phyloP scores from a whole-genome alignment of 805 yeast genomes.

The Teunomyces panamensis region DNA sequence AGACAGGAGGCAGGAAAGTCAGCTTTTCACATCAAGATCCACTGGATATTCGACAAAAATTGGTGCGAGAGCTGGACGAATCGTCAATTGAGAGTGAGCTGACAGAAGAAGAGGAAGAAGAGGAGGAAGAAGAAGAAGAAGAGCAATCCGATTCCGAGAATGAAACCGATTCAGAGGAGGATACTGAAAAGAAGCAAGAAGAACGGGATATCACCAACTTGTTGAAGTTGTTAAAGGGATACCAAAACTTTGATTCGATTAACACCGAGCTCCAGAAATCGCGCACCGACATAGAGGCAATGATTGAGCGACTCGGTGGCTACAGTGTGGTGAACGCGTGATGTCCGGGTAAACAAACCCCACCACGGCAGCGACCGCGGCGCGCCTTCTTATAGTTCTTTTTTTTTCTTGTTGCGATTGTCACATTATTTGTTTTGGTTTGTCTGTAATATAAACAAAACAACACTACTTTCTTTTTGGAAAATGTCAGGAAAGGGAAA shows the following conservation, averaged over 20 bases:
- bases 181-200: conserved; percentile 10
- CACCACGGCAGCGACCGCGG: background rate
- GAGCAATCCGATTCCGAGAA: conserved; percentile 14
- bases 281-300: conserved; percentile 50
- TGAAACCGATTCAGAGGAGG: conserved; percentile 15
- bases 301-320: conserved; percentile 37
- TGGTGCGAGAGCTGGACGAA: conserved; percentile 2
- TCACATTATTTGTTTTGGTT: conserved; percentile 4
- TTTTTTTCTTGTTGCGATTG: background rate
- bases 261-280: conserved; percentile 67
- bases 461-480: conserved; percentile 3
- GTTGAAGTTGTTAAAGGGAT: conserved; percentile 46
- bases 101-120: conserved; percentile 2
- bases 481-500: conserved; percentile 82
- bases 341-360: conserved; percentile 4
- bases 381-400: background rate
- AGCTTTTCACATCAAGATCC: conserved; percentile 24
- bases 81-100: background rate
- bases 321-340: conserved; percentile 34
- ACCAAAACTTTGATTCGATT: conserved; percentile 60
- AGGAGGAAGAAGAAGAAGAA: conserved; percentile 5
- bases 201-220: conserved; percentile 33
- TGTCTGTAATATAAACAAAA: conserved; percentile 4
- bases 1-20: conserved; percentile 26
- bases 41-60: conserved; percentile 3